phyloP scores from a whole-genome alignment of 192 early-diverging fungal genomes.

The Coemansia sp. region DNA sequence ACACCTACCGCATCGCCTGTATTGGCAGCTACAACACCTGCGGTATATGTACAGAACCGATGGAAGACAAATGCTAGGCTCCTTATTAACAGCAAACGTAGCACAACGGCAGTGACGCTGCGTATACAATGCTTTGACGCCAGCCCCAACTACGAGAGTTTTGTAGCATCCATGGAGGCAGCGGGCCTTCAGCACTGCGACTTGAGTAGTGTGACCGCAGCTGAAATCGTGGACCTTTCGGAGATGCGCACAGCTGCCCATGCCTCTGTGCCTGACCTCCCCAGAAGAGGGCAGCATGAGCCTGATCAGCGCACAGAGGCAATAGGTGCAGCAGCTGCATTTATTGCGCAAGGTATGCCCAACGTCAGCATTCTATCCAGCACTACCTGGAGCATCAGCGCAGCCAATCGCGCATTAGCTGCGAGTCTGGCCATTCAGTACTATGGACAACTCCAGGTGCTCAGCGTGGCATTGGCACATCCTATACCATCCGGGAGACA shows the following conservation, averaged over 20 bases:
- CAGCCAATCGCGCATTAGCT: slow-evolving; percentile 14
- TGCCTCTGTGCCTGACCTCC: no score
- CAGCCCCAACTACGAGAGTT: slow-evolving; percentile 11
- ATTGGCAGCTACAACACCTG: background rate
- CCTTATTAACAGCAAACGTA: background rate
- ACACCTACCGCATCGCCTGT: background rate
- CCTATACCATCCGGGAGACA: background rate
- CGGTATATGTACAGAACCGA: background rate
- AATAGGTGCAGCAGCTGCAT: background rate
- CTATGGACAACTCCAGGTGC: slow-evolving; percentile 1
- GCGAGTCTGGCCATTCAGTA: slow-evolving; percentile 5
- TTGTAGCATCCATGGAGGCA: slow-evolving; percentile 6
- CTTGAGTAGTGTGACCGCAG: background rate
- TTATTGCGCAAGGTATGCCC: slow-evolving; percentile 12
- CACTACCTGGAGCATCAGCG: slow-evolving; percentile 22
- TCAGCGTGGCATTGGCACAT: background rate
- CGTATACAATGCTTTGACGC: slow-evolving; percentile 21
- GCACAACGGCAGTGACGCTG: background rate
- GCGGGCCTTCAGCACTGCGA: background rate
- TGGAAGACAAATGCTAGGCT: slow-evolving; percentile 21
- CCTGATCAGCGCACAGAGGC: background rate
- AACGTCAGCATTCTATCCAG: slow-evolving; percentile 2
- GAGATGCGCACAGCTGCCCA: slow-evolving; percentile 7
- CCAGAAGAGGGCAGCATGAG: no score
- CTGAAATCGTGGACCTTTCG: slow-evolving; percentile 22